These are phyloP conservation scores for Pleurotus cornucopiae DNA, from an alignment of 768 basidiomycete genomes.

Conservation along the genomic window DNA sequence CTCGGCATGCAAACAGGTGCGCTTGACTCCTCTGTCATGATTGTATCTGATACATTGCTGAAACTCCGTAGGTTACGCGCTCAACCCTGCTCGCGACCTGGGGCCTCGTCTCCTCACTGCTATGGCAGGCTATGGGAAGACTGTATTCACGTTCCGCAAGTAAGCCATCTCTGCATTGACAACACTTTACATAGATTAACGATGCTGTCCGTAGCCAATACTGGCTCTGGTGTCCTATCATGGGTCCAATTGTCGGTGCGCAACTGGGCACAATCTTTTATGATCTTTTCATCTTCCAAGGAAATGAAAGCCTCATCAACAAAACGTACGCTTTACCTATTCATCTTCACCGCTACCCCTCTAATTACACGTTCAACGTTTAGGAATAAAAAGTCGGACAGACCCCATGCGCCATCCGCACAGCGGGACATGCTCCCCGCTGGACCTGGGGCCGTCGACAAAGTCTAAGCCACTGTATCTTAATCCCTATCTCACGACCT, in stretches of 20 bases:
- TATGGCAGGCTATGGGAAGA: slow-evolving; percentile 68
- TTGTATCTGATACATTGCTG: too few species aligned
- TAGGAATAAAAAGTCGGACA: too few species aligned
- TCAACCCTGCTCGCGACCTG: slow-evolving; percentile 72
- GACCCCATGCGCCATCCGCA: too few species aligned
- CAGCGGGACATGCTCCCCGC: too few species aligned
- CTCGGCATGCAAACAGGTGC: slow-evolving; percentile 60
- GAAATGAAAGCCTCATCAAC: slow-evolving; percentile 51
- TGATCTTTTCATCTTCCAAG: slow-evolving; percentile 54
- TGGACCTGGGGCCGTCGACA: background rate
- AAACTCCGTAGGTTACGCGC: slow-evolving; percentile 40
- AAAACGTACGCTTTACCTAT: slow-evolving; percentile 36
- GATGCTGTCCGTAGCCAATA: slow-evolving; percentile 44
- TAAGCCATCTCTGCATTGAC: slow-evolving; percentile 16
- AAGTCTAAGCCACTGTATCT: background rate
- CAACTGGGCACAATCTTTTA: slow-evolving; percentile 52
- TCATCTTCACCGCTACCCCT: background rate
- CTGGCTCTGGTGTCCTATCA: slow-evolving; percentile 68
- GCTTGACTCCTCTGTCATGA: slow-evolving; percentile 10
- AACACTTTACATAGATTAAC: background rate
- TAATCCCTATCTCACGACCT: background rate
- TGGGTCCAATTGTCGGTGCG: slow-evolving; percentile 58
- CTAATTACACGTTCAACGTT: background rate
- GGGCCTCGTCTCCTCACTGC: slow-evolving; percentile 66
- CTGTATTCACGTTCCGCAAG: slow-evolving; percentile 43